Evolutionary conservation across 768 basidiomycete genomes (phyloP), one percentile per base, ranked within the genome.

Genomic region (Tephrocybe rancida): DNA sequence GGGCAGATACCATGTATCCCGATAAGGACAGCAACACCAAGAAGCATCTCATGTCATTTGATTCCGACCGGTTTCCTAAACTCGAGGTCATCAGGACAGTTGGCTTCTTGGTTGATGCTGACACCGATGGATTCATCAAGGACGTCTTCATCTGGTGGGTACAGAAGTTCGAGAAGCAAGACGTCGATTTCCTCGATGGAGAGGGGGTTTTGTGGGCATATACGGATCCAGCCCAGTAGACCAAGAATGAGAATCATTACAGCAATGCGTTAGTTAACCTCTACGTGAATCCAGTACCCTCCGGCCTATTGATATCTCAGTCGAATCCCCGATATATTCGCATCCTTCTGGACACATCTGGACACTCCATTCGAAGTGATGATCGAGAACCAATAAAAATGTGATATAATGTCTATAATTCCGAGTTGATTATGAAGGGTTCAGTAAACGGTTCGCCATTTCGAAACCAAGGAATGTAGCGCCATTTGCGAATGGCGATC

Each of bases 401-500:
- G 7, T 32, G 13, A 13, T 32, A 32, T 32, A 13, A 41, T 22
- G 19, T 41, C 27, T 21, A 18, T 34, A 21, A 34, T n/a, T 16
- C 26, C 18, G 34, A 45, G 19, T 16, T 8, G 16, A 3, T 46
- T 47, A 57, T 19, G 25, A 48, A 25, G 70, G 72, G 63, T 83
- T 84, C 55, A 91, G 72, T 38, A 84, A 57, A 42, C 94, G 81
- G 72, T 85, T 93, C 39, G 92, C 92, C 73, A 98, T 79, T 77
- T 98, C 96, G 64, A 95, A 98, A 1, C 92, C 95, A 52, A 96
- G 83, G 80, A 98, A 98, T 0, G 96, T 98, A 1, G 93, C 93
- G 18, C 95, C 96, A 61, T 98, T 98, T 10, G 95, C 95, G 63
- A 97, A 96, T 0, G 95, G 95, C 2, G 92, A 95, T 62, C 92